phyloP scores from a whole-genome alignment of 345 rosid genomes.

The Eucalyptus sp. region DNA sequence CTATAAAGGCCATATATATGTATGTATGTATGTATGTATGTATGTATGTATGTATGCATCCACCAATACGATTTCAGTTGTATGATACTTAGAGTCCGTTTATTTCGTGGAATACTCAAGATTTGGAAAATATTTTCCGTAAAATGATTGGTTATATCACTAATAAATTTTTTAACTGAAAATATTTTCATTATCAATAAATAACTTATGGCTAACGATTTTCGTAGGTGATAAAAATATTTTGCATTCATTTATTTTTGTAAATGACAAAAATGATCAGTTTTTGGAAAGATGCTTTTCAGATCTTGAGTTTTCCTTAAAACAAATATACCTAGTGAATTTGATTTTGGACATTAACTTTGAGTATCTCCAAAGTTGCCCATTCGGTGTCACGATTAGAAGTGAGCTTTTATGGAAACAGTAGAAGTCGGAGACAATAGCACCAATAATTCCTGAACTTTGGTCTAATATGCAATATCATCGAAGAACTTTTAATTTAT shows the following conservation, averaged over 20 bases:
- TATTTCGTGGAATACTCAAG: no score
- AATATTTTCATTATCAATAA: no score
- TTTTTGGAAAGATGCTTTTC: no score
- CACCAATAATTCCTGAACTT: accelerated
- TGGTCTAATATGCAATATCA: neutral
- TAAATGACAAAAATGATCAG: accelerated
- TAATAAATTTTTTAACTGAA: no score
- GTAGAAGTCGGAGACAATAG: neutral
- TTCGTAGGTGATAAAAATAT: no score
- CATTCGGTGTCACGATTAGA: neutral
- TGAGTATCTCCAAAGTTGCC: neutral
- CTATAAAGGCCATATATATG: neutral
- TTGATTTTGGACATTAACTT: neutral
- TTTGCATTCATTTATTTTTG: no score
- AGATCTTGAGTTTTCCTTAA: no score
- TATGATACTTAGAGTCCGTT: neutral
- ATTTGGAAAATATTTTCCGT: no score
- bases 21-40: no score
- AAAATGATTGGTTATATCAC: no score
- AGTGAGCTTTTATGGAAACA: neutral
- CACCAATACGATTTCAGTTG: neutral
- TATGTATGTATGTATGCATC: no score
- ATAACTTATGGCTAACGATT: no score
- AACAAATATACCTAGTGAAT: neutral
- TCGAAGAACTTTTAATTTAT: neutral